Evolutionary conservation across 306 rosid genomes (phyloP).

Genomic region (Citrullus amarus): DNA sequence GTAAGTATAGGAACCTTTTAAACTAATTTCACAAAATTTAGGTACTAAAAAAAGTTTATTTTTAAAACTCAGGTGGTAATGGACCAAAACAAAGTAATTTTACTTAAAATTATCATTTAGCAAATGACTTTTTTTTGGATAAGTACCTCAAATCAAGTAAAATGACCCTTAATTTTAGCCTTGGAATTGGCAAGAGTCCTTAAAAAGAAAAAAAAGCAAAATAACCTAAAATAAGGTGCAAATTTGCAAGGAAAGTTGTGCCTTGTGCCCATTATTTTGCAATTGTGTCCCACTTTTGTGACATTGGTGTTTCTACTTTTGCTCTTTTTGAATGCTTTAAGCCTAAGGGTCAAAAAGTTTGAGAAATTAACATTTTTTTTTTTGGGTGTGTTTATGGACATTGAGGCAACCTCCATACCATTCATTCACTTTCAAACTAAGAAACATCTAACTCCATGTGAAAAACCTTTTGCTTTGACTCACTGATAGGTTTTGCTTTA

Average conservation of each 20-base stretch:
- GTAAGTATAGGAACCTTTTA: too few relatives aligned
- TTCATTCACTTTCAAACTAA: neutral
- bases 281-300: neutral
- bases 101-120: too few relatives aligned
- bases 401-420: neutral
- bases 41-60: too few relatives aligned
- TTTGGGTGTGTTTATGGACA: neutral
- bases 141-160: neutral
- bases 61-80: too few relatives aligned
- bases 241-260: neutral
- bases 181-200: neutral
- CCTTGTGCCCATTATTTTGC: neutral
- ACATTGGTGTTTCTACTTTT: neutral
- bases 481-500: neutral
- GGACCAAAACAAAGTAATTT: too few relatives aligned
- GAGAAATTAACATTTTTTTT: neutral
- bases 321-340: conserved; percentile 3
- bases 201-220: neutral
- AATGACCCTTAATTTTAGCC: neutral
- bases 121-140: neutral
- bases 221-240: neutral
- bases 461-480: neutral
- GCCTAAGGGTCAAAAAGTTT: neutral
- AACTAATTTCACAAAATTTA: too few relatives aligned
- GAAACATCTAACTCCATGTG: neutral